Evolutionary conservation across 192 early-diverging fungal genomes (phyloP).

Genomic region (Diversispora epigaea): DNA sequence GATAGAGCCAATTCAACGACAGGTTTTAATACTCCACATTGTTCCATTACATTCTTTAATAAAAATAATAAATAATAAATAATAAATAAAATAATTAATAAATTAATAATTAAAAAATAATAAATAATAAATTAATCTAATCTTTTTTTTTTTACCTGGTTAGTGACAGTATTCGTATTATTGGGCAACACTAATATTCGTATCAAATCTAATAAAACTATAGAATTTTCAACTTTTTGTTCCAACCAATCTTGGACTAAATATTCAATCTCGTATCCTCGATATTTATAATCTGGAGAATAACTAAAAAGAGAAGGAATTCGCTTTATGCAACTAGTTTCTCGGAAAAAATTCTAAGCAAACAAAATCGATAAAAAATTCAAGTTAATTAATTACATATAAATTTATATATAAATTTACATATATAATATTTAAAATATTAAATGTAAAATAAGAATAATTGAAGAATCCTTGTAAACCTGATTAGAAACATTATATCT

Average conservation of each 20-base stretch:
- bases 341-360: conserved; percentile 87
- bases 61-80: background rate
- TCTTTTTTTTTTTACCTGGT: conserved; percentile 60
- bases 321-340: conserved; percentile 89
- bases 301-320: conserved; percentile 77
- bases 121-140: background rate
- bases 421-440: background rate
- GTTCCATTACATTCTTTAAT: conserved; percentile 72
- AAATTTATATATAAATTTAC: no score
- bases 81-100: background rate
- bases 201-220: conserved; percentile 85
- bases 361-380: conserved; percentile 1
- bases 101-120: background rate
- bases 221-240: conserved; percentile 85
- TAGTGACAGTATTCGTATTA: conserved; percentile 80
- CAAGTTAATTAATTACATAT: no score
- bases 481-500: conserved; percentile 98
- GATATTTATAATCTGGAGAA: conserved; percentile 45
- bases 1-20: conserved; percentile 79
- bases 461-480: conserved; percentile 45
- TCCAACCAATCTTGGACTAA: conserved; percentile 67
- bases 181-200: conserved; percentile 87
- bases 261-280: conserved; percentile 38
- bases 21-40: conserved; percentile 75
- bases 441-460: no score